These are phyloP conservation scores for Casuarina equisetifolia DNA, from an alignment of 306 rosid genomes.

Conservation along the genomic window DNA sequence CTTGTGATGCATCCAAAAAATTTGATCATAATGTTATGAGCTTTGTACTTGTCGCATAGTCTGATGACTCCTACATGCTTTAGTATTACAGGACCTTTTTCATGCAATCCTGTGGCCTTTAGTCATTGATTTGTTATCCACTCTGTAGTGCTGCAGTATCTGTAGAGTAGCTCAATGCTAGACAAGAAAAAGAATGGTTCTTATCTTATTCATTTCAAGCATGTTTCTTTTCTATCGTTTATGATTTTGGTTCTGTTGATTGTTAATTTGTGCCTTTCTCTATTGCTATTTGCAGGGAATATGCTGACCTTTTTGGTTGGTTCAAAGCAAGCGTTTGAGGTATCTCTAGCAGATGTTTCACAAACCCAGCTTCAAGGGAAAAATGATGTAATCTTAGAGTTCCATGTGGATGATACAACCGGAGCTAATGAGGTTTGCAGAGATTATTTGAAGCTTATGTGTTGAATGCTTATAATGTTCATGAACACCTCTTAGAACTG, in stretches of 20 bases:
- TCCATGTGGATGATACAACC: conserved; percentile 95
- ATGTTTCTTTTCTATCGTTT: neutral
- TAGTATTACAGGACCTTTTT: neutral
- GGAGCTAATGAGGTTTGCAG: conserved; percentile 90
- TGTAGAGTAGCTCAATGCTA: neutral
- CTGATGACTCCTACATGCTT: neutral
- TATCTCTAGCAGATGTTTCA: conserved; percentile 94
- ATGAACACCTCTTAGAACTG: neutral
- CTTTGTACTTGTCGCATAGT: neutral
- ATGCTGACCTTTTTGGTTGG: conserved; percentile 89
- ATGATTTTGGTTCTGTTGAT: neutral
- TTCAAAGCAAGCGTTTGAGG: conserved; percentile 97
- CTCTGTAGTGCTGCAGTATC: neutral
- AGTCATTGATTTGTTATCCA: neutral
- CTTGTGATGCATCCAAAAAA: neutral
- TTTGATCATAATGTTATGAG: neutral
- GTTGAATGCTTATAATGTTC: conserved; percentile 9
- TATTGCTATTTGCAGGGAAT: conserved; percentile 59
- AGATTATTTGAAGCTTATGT: conserved; percentile 3
- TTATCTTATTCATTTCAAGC: neutral
- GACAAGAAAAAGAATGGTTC: neutral
- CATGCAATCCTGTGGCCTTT: neutral
- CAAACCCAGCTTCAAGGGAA: conserved; percentile 96
- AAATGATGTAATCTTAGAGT: conserved; percentile 89
- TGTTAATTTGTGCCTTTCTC: conserved; percentile 16